These are phyloP conservation scores for Tolypocladium tundrense DNA, from an alignment of 2,329 filamentous ascomycete species.

Conservation along the genomic window DNA sequence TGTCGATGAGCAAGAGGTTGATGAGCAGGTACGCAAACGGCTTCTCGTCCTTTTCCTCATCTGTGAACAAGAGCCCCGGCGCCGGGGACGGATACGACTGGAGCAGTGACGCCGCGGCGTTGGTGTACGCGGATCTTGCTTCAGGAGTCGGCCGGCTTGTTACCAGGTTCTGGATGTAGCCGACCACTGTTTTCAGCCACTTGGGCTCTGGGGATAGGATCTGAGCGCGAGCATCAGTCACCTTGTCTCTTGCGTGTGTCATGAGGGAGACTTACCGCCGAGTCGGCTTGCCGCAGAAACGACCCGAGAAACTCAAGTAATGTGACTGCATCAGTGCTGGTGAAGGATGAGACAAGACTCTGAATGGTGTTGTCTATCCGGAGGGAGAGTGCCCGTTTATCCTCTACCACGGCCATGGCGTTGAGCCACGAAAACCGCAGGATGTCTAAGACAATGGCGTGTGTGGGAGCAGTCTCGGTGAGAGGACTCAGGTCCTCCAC, in stretches of 20 bases:
- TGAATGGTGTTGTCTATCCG: slow-evolving; percentile 39
- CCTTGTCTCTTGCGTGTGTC: background rate
- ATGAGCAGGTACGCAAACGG: slow-evolving; percentile 53
- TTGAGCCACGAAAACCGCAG: slow-evolving; percentile 48
- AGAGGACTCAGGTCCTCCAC: slow-evolving; percentile 44
- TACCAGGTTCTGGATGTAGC: slow-evolving; percentile 43
- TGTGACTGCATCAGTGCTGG: slow-evolving; percentile 49
- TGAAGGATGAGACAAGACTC: slow-evolving; percentile 41
- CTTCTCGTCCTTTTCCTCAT: slow-evolving; percentile 31
- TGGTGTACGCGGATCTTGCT: slow-evolving; percentile 48
- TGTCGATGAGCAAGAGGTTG: slow-evolving; percentile 55
- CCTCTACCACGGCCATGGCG: slow-evolving; percentile 22
- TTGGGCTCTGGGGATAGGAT: slow-evolving; percentile 35
- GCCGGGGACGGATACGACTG: slow-evolving; percentile 39
- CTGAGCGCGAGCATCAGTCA: slow-evolving; percentile 20
- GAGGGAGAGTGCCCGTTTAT: slow-evolving; percentile 17
- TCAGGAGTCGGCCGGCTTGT: slow-evolving; percentile 42
- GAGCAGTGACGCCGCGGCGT: slow-evolving; percentile 46
- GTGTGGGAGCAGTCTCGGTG: slow-evolving; percentile 43
- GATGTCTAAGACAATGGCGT: slow-evolving; percentile 44
- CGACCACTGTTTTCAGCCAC: slow-evolving; percentile 41
- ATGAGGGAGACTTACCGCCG: slow-evolving; percentile 27
- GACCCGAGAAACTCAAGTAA: slow-evolving; percentile 46
- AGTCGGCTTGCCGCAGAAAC: slow-evolving; percentile 38
- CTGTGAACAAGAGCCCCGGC: slow-evolving; percentile 41